phyloP scores from a whole-genome alignment of 2,329 filamentous ascomycete genomes.

The Zymoseptoria crescenta region DNA sequence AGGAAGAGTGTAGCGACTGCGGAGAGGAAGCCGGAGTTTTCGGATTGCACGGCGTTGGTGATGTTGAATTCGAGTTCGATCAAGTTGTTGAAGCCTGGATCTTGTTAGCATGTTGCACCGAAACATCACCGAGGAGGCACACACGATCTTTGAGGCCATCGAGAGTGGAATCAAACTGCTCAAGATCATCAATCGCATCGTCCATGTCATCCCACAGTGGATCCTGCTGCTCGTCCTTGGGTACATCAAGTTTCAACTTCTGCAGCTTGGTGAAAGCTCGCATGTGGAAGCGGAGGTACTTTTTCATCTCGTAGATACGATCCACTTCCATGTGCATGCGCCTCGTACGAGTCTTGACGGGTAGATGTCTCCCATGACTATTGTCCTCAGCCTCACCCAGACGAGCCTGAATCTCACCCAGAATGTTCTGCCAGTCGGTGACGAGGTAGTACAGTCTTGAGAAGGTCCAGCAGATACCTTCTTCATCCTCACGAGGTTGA shows the following conservation, averaged over 20 bases:
- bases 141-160: conserved; percentile 29
- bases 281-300: conserved; percentile 30
- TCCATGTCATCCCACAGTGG: conserved; percentile 31
- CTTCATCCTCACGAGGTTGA: conserved; percentile 27
- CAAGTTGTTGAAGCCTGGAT: conserved; percentile 29
- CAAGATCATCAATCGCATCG: conserved; percentile 30
- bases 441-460: conserved; percentile 28
- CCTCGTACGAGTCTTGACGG: conserved; percentile 28
- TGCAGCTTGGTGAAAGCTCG: conserved; percentile 30
- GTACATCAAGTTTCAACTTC: conserved; percentile 26
- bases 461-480: conserved; percentile 32
- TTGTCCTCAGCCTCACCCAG: conserved; percentile 31
- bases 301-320: conserved; percentile 30
- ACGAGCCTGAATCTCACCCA: conserved; percentile 27
- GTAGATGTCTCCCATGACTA: conserved; percentile 26
- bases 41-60: conserved; percentile 29
- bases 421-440: conserved; percentile 33
- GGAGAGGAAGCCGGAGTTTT: conserved; percentile 29
- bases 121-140: neutral
- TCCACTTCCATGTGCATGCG: conserved; percentile 30
- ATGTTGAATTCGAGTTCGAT: conserved; percentile 36
- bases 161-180: conserved; percentile 29
- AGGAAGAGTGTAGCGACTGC: conserved; percentile 31
- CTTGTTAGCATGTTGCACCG: neutral
- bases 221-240: conserved; percentile 25